phyloP scores from a whole-genome alignment of 805 yeast species.

The Yamadazyma laniorum region DNA sequence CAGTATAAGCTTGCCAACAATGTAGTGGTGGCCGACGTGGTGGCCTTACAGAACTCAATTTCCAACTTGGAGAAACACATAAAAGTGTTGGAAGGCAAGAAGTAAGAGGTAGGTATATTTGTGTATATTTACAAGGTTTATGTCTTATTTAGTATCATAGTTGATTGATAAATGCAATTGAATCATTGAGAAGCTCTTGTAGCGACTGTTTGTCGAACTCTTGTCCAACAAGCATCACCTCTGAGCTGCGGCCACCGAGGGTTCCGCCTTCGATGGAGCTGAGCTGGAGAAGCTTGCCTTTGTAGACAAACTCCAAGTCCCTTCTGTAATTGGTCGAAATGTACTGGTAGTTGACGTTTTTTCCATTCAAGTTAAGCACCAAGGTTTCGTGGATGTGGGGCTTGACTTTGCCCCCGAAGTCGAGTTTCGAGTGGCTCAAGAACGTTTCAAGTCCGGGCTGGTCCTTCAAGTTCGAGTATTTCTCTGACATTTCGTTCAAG shows the following conservation, averaged over 20 bases:
- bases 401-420: slow-evolving; percentile 37
- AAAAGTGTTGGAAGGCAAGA: slow-evolving; percentile 51
- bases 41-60: slow-evolving; percentile 66
- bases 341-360: slow-evolving; percentile 43
- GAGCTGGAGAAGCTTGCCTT: slow-evolving; percentile 38
- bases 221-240: slow-evolving; percentile 47
- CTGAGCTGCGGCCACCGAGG: slow-evolving; percentile 53
- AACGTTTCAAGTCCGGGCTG: slow-evolving; percentile 47
- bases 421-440: slow-evolving; percentile 34
- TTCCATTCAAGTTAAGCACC: slow-evolving; percentile 37
- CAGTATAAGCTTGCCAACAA: slow-evolving; percentile 72
- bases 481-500: slow-evolving; percentile 20
- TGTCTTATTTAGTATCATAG: slow-evolving; percentile 4
- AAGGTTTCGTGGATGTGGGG: slow-evolving; percentile 40
- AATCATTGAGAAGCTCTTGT: slow-evolving; percentile 24
- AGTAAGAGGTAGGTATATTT: slow-evolving; percentile 3
- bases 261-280: slow-evolving; percentile 56
- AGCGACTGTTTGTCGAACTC: slow-evolving; percentile 21
- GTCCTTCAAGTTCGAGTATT: slow-evolving; percentile 25
- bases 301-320: slow-evolving; percentile 42
- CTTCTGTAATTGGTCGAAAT: slow-evolving; percentile 43
- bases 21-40: slow-evolving; percentile 72
- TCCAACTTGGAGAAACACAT: slow-evolving; percentile 68
- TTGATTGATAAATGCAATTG: slow-evolving; percentile 8
- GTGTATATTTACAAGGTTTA: slow-evolving; percentile 7